A percentile compares a stretch with the other conserved stretches of the same genome.
phyloP scores from a whole-genome alignment of 2,329 filamentous ascomycete species.

The Nakataea oryzae region DNA sequence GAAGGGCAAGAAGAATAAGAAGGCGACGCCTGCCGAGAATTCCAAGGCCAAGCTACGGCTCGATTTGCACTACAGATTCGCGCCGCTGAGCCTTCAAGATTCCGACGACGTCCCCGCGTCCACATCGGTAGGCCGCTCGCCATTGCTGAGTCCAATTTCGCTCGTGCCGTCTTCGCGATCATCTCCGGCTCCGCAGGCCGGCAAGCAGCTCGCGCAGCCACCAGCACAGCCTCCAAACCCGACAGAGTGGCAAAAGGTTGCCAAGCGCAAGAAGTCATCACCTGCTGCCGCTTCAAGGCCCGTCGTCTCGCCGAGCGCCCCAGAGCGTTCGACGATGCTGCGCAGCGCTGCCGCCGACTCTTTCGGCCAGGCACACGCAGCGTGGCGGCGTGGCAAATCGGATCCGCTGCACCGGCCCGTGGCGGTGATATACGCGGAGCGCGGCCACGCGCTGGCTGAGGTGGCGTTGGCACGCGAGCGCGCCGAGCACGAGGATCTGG shows the following conservation, averaged over 20 bases:
- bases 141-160: neutral
- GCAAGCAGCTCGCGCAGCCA: neutral
- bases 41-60: conserved; percentile 25
- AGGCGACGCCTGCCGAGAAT: conserved; percentile 14
- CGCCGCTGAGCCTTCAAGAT: conserved; percentile 20
- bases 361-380: conserved; percentile 25
- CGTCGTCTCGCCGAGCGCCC: conserved; percentile 1
- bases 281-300: neutral
- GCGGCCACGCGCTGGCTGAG: conserved; percentile 54
- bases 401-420: conserved; percentile 65
- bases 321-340: neutral
- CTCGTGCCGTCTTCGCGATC: neutral
- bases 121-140: neutral
- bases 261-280: neutral
- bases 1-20: conserved; percentile 22
- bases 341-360: conserved; percentile 11
- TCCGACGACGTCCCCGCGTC: neutral
- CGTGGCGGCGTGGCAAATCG: conserved; percentile 46
- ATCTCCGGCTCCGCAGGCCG: neutral
- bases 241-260: conserved; percentile 1
- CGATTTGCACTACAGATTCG: conserved; percentile 25
- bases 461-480: conserved; percentile 48
- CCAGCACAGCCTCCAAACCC: neutral
- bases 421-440: conserved; percentile 64
- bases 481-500: conserved; percentile 59